Conservation (phyloP, 805 yeast genomes). For the Kuraishia piskuri region DNA sequence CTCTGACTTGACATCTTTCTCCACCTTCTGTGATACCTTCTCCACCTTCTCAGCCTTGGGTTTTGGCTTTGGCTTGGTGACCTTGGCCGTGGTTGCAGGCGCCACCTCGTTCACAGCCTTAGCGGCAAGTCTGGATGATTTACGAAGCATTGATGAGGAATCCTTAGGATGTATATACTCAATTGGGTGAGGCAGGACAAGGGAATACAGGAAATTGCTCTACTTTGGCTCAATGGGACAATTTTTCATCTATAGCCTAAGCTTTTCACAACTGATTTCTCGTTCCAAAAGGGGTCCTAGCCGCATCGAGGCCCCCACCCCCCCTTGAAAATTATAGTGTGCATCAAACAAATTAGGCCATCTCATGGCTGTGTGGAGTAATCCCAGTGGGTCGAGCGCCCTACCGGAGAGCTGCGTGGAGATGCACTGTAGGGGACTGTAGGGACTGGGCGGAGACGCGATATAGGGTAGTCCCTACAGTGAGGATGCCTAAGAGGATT, state of each 20-base stretch:
- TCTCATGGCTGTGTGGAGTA: too few relatives aligned
- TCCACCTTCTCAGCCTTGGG: background rate
- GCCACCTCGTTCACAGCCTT: background rate
- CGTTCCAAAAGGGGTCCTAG: too few relatives aligned
- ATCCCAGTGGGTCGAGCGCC: too few relatives aligned
- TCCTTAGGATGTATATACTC: background rate
- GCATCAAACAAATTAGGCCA: too few relatives aligned
- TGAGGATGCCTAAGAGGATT: too few relatives aligned
- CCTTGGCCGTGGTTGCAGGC: background rate
- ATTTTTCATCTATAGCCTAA: background rate
- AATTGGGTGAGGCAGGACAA: background rate
- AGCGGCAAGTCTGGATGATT: background rate
- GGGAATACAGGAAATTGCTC: background rate
- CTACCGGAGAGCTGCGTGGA: too few relatives aligned
- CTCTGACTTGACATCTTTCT: constrained; percentile 10
- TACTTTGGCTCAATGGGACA: background rate
- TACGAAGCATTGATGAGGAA: background rate
- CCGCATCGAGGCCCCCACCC: too few relatives aligned
- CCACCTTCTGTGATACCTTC: constrained; percentile 10
- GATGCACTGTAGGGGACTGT: too few relatives aligned
- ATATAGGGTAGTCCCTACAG: too few relatives aligned
- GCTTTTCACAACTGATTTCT: background rate
- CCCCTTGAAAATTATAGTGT: too few relatives aligned
- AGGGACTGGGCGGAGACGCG: too few relatives aligned
- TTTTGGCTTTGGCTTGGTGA: background rate